Conservation (phyloP, 306 rosid species). For the Adenanthera pavonina region DNA sequence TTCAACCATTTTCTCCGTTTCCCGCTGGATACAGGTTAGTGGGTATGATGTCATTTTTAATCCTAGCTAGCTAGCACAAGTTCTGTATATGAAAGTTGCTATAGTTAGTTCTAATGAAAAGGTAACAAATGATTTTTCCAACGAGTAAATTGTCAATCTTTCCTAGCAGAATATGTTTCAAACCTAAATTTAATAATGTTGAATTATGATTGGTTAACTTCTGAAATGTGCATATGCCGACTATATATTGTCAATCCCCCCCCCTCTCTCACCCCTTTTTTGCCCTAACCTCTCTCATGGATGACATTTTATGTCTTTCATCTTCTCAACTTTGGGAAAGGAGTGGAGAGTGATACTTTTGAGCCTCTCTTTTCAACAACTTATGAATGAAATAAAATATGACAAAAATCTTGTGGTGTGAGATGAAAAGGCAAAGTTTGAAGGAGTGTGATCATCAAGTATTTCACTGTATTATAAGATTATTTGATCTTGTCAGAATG, state of each 20-base stretch:
- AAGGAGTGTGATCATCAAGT: conserved; percentile 11
- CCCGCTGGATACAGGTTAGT: conserved; percentile 80
- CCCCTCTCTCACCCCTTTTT: not conserved
- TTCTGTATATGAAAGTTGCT: conserved; percentile 12
- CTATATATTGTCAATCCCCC: not conserved
- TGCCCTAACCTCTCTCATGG: not conserved
- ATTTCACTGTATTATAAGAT: conserved; percentile 8
- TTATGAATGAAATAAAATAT: conserved; percentile 1
- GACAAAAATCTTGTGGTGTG: not conserved
- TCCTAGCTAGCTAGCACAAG: not conserved
- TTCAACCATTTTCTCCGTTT: conserved; percentile 58
- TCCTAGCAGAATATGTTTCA: not conserved
- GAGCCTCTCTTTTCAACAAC: not conserved
- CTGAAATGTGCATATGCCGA: conserved; percentile 27
- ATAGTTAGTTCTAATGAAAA: conserved; percentile 20
- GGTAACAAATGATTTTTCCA: conserved; percentile 11
- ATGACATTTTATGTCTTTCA: not conserved
- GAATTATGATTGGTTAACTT: conserved; percentile 6
- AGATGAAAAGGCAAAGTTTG: not conserved
- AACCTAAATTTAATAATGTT: conserved; percentile 18
- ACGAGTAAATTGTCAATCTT: not conserved
- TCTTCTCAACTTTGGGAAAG: conserved; percentile 13
- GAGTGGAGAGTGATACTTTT: not conserved
- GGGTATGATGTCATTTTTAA: conserved; percentile 37
- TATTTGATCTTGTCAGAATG: conserved; percentile 15